phyloP scores from a whole-genome alignment of 148 eudicot genomes.

The Tetragonia tetragonoides region DNA sequence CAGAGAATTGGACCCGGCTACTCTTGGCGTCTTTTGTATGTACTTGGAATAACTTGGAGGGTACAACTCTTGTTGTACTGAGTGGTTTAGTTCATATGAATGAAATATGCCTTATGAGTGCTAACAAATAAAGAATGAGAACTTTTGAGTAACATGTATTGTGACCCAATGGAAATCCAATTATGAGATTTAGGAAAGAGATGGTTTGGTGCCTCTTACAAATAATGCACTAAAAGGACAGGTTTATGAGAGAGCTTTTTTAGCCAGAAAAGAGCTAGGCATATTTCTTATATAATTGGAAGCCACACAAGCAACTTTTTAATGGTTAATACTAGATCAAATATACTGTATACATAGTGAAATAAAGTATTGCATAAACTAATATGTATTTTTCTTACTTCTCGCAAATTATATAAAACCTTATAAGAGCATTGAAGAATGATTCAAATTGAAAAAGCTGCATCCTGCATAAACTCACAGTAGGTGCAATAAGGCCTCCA shows the following conservation, averaged over 20 bases:
- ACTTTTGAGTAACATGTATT: neutral
- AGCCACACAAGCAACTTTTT: neutral
- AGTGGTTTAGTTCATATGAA: neutral
- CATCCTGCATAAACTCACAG: slow-evolving; percentile 47
- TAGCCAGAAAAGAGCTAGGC: neutral
- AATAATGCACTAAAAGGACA: neutral
- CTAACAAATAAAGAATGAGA: too few relatives aligned
- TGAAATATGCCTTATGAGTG: too few relatives aligned
- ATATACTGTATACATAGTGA: neutral
- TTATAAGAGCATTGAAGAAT: neutral
- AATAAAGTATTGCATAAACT: neutral
- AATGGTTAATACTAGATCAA: neutral
- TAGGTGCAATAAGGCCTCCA: slow-evolving; percentile 92
- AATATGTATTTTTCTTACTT: neutral
- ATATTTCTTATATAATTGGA: neutral
- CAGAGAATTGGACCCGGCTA: neutral
- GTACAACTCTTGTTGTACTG: neutral
- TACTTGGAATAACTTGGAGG: neutral
- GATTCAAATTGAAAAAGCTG: neutral
- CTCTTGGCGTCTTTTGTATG: neutral
- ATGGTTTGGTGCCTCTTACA: neutral
- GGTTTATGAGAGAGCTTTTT: neutral
- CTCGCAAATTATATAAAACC: neutral
- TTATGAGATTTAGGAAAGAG: neutral
- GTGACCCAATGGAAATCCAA: slow-evolving; percentile 4